phyloP scores from a whole-genome alignment of 371 early-diverging fungal species.

The Funneliformis caledonium region DNA sequence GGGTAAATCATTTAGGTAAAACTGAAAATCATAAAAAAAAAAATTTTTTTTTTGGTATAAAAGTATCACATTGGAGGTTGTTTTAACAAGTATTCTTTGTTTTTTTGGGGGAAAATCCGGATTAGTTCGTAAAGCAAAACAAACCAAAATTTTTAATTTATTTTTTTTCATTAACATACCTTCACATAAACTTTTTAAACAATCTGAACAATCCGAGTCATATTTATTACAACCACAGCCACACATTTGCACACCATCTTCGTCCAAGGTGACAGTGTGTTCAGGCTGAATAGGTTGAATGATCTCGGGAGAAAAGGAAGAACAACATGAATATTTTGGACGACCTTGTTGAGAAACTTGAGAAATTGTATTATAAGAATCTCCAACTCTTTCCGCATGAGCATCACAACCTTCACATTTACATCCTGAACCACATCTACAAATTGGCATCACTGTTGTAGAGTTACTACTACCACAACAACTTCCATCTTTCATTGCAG shows the following conservation, averaged over 20 bases:
- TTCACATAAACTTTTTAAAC: slow-evolving; percentile 62
- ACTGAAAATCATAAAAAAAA: no score
- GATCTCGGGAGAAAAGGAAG: not conserved
- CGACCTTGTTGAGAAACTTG: not conserved
- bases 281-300: not conserved
- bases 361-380: not conserved
- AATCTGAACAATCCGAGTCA: slow-evolving; percentile 59
- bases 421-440: slow-evolving; percentile 36
- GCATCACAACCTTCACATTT: slow-evolving; percentile 35
- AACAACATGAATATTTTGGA: not conserved
- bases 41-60: not conserved
- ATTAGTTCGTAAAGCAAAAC: not conserved
- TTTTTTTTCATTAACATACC: slow-evolving; percentile 15
- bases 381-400: slow-evolving; percentile 10
- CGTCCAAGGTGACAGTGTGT: slow-evolving; percentile 49
- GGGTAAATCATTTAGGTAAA: no score
- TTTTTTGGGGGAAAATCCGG: not conserved
- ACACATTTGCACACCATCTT: slow-evolving; percentile 58
- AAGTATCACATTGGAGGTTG: not conserved
- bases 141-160: not conserved
- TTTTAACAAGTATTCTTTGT: not conserved
- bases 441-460: not conserved
- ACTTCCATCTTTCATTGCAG: slow-evolving; percentile 6
- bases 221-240: slow-evolving; percentile 66
- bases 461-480: slow-evolving; percentile 15